Base-by-base conservation (phyloP, 2,329 filamentous ascomycete species). In the Aspergillus melleus region DNA sequence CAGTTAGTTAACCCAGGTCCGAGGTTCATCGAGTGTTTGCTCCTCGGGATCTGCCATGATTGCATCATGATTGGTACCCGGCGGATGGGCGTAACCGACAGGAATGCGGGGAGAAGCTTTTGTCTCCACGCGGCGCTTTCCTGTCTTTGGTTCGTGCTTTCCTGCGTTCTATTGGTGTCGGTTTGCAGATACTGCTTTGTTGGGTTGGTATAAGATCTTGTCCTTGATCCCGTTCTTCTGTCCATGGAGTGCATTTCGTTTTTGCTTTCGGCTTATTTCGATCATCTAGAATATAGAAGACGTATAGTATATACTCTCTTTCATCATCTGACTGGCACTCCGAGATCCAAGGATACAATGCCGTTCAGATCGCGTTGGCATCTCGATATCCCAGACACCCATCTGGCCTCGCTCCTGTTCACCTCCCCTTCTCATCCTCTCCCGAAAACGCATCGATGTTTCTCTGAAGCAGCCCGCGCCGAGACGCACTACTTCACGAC, bases 401-500 rank as follows among this genome's bases (percentile, higher is more conserved):
- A 60, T 52, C 59, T 74, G 24, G 72, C 72, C 5, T 69, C 72
- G 14, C 80, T 79, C 57, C 72, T 86, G 49, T 83, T 86, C 66
- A 76, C 73, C 22, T 84, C 81, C 0, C 81, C 83, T 3, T 79
- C 78, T 3, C 76, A 77, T 9, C 69, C 76, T 2, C 70, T 84
- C 2, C 78, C 81, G 8, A 74, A 74, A 24, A 79, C 75, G 14
- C 77, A 81, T 6, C 70, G 76, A 58, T 70, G 67, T 39, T 85
- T 88, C 67, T 79, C 91, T 54, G 90, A 92, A 66, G 85, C 89
- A 9, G 82, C 86, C 39, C 79, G 83, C 1, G 88, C 91, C 1
- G 84, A 90, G 6, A 87, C 84, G 9, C 86, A 89, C 66, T 86
- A 82, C 65, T 79, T 95, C 44, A 90, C 88, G 4, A 79, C 84